Base-by-base conservation (phyloP, 1,284 basidiomycete species). In the Marasmius tenuissimus region DNA sequence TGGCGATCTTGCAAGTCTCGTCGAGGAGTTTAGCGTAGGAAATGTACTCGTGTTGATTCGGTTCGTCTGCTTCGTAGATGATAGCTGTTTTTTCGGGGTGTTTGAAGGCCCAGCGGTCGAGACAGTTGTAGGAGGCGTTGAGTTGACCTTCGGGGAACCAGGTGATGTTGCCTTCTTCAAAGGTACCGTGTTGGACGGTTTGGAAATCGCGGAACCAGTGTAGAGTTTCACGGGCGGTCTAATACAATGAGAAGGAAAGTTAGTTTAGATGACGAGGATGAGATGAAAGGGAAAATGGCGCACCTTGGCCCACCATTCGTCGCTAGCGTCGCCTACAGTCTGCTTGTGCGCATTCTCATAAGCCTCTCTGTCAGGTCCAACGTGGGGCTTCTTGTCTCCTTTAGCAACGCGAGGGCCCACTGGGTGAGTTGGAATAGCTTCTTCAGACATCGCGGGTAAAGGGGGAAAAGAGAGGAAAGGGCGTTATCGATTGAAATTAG, bases 51-150 rank as follows among this genome's bases (percentile, higher is more conserved):
- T 93, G 91, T 65, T 95, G 85, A 61, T 85, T 87, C 1, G 96
- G 93, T 77, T 98, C 97, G 71, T 99, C 97, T 3, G 95, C 96
- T 77, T 99, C 97, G 81, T 97, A 99, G 78, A 99, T 97, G 79
- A 99, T 97, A 53, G 97, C 97, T 27, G 90, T 87, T 91, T 85
- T 95, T 74, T 98, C 81, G 0, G 97, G 97, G 72, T 95, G 81
- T 74, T 90, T 88, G 81, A 92, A 95, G 40, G 93, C 95, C 92
- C 93, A 95, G 66, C 97, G 88, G 77, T 99, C 97, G 62, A 99
- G 93, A 73, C 95, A 97, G 80, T 99, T 99, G 85, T 99, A 99
- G 9, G 94, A 88, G 2, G 93, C 97, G 72, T 96, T 96, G 65
- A 96, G 78, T 6, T 81, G 89, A 50, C 94, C 94, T 71, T 96